phyloP scores from a whole-genome alignment of 2,329 filamentous ascomycete genomes.

The Cladosporium sp. region DNA sequence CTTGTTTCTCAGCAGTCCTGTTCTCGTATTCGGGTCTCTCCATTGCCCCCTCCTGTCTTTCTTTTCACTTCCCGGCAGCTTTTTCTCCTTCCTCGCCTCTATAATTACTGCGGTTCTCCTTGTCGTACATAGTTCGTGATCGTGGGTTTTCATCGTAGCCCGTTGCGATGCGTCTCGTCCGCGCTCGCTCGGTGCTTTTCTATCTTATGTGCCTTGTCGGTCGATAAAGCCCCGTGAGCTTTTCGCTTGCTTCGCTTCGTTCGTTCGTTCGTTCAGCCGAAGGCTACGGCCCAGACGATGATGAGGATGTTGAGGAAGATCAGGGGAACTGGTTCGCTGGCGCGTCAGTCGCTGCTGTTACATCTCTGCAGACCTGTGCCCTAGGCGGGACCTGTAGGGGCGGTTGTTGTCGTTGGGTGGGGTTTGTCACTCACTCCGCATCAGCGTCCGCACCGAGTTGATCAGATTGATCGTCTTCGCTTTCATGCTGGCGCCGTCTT shows the following conservation, averaged over 20 bases:
- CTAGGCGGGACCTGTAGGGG: too few species aligned
- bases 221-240: not conserved
- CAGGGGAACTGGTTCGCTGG: slow-evolving; percentile 64
- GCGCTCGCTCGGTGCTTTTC: not conserved
- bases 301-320: slow-evolving; percentile 81
- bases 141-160: not conserved
- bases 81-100: not conserved
- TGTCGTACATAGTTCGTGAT: not conserved
- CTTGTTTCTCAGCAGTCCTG: not conserved
- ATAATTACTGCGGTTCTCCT: not conserved
- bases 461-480: slow-evolving; percentile 87
- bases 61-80: not conserved
- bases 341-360: not conserved
- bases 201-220: not conserved
- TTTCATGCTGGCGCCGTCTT: slow-evolving; percentile 76
- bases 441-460: slow-evolving; percentile 83
- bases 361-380: not conserved
- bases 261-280: slow-evolving; percentile 29
- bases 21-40: not conserved
- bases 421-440: slow-evolving; percentile 72
- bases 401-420: not conserved
- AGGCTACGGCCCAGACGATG: slow-evolving; percentile 60
- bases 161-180: not conserved
- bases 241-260: not conserved
- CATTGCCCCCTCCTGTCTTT: not conserved